Evolutionary conservation across 2,329 filamentous ascomycete species (phyloP).

Genomic region (Microcyclosporella mali): DNA sequence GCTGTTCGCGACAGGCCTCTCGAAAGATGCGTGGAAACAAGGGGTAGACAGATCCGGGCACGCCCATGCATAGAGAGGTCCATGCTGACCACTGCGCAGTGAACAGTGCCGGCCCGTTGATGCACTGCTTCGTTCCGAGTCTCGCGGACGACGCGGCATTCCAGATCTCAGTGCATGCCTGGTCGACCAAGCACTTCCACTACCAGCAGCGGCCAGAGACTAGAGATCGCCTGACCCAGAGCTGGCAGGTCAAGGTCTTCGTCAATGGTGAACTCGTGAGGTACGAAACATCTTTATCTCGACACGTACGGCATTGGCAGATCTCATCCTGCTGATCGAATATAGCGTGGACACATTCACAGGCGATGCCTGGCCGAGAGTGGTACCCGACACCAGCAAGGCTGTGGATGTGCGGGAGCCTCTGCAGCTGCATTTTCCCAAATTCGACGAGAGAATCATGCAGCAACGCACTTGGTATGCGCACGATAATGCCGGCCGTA

Average conservation of each 20-base stretch:
- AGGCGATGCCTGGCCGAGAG: conserved; percentile 48
- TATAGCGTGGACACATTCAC: conserved; percentile 50
- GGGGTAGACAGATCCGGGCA: neutral
- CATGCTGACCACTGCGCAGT: neutral
- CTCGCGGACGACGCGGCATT: conserved; percentile 55
- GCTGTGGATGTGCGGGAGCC: no score
- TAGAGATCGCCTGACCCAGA: no score
- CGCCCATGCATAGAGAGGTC: no score
- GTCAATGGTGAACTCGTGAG: conserved; percentile 52
- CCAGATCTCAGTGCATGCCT: conserved; percentile 68
- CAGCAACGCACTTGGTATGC: conserved; percentile 66
- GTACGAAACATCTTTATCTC: no score
- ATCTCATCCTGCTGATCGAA: no score
- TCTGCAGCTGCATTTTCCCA: conserved; percentile 37
- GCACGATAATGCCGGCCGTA: conserved; percentile 63
- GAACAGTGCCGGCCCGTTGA: conserved; percentile 15
- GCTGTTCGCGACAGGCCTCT: no score
- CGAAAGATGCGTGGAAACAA: neutral
- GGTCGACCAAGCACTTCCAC: conserved; percentile 50
- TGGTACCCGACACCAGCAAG: neutral
- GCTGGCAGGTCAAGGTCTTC: conserved; percentile 53
- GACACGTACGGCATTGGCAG: no score
- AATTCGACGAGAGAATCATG: conserved; percentile 63
- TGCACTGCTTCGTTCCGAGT: conserved; percentile 67
- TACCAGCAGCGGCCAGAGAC: neutral